A percentile compares a stretch with the other conserved stretches of the same genome.
phyloP scores from a whole-genome alignment of 179 eudicot species.

The Kewa caespitosa region DNA sequence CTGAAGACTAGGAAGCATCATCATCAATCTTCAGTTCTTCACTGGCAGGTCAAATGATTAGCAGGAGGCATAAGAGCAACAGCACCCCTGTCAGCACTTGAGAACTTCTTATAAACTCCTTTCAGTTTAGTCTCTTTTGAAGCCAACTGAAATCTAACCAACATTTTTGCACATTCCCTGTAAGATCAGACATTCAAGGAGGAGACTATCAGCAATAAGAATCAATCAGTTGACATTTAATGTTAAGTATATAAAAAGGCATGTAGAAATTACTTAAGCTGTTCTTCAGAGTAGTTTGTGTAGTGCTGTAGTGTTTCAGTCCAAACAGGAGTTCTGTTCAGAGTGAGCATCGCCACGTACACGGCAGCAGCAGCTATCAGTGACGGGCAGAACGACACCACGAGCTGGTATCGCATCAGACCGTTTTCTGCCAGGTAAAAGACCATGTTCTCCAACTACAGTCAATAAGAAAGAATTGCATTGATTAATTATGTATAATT shows the following conservation, averaged over 20 bases:
- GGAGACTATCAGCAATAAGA: not conserved
- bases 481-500: not conserved
- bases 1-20: not conserved
- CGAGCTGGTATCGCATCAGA: slow-evolving; percentile 44
- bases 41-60: slow-evolving; percentile 13
- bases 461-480: not conserved
- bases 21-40: slow-evolving; percentile 5
- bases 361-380: slow-evolving; percentile 83
- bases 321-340: slow-evolving; percentile 60
- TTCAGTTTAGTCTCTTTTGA: slow-evolving; percentile 47
- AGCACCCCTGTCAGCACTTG: slow-evolving; percentile 46
- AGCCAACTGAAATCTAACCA: slow-evolving; percentile 42
- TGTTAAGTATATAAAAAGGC: not conserved
- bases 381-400: slow-evolving; percentile 52
- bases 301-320: slow-evolving; percentile 64
- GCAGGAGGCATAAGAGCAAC: slow-evolving; percentile 69
- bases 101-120: slow-evolving; percentile 60
- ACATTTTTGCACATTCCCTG: slow-evolving; percentile 68
- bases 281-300: slow-evolving; percentile 62
- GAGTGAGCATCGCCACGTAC: slow-evolving; percentile 53
- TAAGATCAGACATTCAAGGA: not conserved
- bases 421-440: slow-evolving; percentile 76
- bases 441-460: slow-evolving; percentile 74
- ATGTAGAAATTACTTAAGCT: slow-evolving; percentile 37
- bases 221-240: not conserved